Evolutionary conservation across 345 rosid genomes (phyloP).

Genomic region (Pelargonium nanum): DNA sequence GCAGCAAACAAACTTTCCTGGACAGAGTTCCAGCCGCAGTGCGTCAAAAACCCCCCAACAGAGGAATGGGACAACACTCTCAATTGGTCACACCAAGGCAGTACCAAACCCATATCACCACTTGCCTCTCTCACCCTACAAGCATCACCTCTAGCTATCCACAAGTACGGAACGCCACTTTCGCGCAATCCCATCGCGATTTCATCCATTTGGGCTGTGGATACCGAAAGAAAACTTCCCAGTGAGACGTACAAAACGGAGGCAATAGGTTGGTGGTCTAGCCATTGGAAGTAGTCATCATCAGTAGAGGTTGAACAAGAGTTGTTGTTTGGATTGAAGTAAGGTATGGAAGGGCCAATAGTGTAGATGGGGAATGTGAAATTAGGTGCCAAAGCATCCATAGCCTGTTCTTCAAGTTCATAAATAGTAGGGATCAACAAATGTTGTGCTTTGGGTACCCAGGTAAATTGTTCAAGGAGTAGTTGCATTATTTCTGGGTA

Average conservation of each 20-base stretch:
- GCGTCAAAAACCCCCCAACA: conserved; percentile 23
- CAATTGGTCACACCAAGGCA: conserved; percentile 27
- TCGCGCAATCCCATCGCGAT: conserved; percentile 16
- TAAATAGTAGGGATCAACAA: conserved; percentile 23
- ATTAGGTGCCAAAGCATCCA: conserved; percentile 7
- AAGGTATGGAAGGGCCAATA: conserved; percentile 28
- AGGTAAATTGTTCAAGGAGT: conserved; percentile 8
- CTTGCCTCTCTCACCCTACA: background rate
- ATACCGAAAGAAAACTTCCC: conserved; percentile 29
- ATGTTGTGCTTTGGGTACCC: conserved; percentile 17
- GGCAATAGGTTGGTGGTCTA: conserved; percentile 18
- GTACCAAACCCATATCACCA: conserved; percentile 9
- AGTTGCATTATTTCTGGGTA: background rate
- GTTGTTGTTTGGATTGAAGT: background rate
- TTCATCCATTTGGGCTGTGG: conserved; percentile 24
- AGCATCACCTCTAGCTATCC: conserved; percentile 27
- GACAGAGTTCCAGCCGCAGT: conserved; percentile 31
- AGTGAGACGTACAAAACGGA: conserved; percentile 33
- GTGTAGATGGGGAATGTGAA: conserved; percentile 16
- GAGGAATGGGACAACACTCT: conserved; percentile 20
- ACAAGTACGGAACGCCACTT: conserved; percentile 23
- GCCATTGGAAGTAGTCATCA: conserved; percentile 17
- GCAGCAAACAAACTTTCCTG: conserved; percentile 24
- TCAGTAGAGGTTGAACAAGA: background rate
- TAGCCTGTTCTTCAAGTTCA: conserved; percentile 21